phyloP scores from a whole-genome alignment of 805 yeast species.

The Kodamaea restingae region DNA sequence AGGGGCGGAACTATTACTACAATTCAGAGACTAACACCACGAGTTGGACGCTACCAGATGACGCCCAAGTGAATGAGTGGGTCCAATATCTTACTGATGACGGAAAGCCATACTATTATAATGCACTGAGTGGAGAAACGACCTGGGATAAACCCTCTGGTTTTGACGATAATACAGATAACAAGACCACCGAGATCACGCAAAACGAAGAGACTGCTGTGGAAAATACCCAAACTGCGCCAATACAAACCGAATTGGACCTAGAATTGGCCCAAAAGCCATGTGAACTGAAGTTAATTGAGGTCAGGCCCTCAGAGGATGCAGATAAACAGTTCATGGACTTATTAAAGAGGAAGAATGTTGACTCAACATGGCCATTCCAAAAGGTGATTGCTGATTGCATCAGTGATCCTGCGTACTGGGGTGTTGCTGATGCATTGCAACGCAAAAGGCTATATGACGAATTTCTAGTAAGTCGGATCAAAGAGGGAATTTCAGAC shows the following conservation, averaged over 20 bases:
- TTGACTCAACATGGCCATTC: constrained; percentile 77
- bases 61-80: constrained; percentile 17
- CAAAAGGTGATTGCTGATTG: constrained; percentile 56
- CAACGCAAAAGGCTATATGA: constrained; percentile 61
- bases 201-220: constrained; percentile 5
- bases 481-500: constrained; percentile 48
- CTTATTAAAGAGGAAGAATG: constrained; percentile 51
- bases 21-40: constrained; percentile 62
- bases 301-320: constrained; percentile 23
- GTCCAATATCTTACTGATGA: constrained; percentile 51
- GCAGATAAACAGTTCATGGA: constrained; percentile 45
- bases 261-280: constrained; percentile 20
- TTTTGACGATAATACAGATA: constrained; percentile 4
- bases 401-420: constrained; percentile 58
- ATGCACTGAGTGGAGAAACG: constrained; percentile 57
- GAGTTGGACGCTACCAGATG: constrained; percentile 76
- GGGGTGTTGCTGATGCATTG: constrained; percentile 61
- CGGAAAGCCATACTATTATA: constrained; percentile 65
- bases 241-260: constrained; percentile 16
- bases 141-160: constrained; percentile 78
- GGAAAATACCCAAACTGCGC: constrained; percentile 3
- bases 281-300: constrained; percentile 21
- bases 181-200: constrained; percentile 3
- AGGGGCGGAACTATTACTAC: constrained; percentile 70
- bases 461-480: constrained; percentile 44